Evolutionary conservation across 2,329 filamentous ascomycete species (phyloP), one percentile per base, ranked within the genome.

Genomic region (Simplicillium aogashimaense): DNA sequence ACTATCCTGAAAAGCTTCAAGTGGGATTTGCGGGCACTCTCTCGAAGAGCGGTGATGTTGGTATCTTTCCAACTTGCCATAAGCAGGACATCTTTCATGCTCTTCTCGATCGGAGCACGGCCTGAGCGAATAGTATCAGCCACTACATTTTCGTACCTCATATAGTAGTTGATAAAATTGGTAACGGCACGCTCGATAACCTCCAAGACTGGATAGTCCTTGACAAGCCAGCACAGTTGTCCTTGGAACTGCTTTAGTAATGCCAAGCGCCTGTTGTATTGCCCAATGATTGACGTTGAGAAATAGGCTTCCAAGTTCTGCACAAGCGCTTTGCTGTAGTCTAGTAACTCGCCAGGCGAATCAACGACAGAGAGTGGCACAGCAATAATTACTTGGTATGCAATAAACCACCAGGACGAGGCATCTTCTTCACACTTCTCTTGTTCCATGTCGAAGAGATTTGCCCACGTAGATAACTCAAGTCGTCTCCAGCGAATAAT

Each of bases 11-110:
- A 95, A 2, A 98, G 74, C 60, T 95, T 95, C 52, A 83, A 78
- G 55, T 98, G 92, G 15, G 89, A 95, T 44, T 82, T 83, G 51
- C 83, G 82, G 1, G 92, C 88, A 59, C 90, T 97, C 54, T 95
- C 88, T 48, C 82, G 78, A 13, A 98, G 67, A 1, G 87, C 86
- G 36, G 83, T 82, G 45, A 98, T 94, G 53, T 97, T 98, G 16
- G 86, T 95, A 51, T 98, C 92, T 58, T 94, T 95, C 94, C 94
- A 98, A 59, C 88, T 95, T 7, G 89, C 88, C 51, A 98, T 68
- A 39, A 94, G 78, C 13, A 98, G 74, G n/a, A 95, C 81, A 50
- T 97, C 86, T 56, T 84, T 90, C 73, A 97, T 86, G 42, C 87
- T 80, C 61, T 88, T 95, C 58, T 97, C 90, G n/a, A 97, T 71